phyloP scores from a whole-genome alignment of 208 protist species.

The Trypanosoma theileri region DNA sequence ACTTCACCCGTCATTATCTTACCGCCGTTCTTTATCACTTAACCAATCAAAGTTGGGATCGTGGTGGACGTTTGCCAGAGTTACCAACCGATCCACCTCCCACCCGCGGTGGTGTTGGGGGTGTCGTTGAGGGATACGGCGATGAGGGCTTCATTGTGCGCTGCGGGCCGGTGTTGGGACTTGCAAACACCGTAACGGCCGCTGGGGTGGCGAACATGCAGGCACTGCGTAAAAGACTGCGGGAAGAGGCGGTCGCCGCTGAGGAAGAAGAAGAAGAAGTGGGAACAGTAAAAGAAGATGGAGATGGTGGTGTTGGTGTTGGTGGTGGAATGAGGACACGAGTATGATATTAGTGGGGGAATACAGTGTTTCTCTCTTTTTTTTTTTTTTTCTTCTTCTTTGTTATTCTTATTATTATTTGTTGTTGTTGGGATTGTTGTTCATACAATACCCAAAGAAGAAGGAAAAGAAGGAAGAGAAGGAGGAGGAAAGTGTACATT shows the following conservation, averaged over 20 bases:
- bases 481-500: too few relatives aligned
- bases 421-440: background rate
- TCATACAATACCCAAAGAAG: too few relatives aligned
- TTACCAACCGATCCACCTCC: conserved; percentile 66
- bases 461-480: too few relatives aligned
- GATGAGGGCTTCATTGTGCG: conserved; percentile 73
- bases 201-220: conserved; percentile 54
- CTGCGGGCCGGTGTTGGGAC: conserved; percentile 50
- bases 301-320: background rate
- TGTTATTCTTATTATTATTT: background rate
- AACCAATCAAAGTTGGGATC: conserved; percentile 63
- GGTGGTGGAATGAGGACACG: background rate
- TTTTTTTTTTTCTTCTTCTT: conserved; percentile 7
- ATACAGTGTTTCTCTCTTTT: background rate
- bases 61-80: conserved; percentile 69
- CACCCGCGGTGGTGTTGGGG: conserved; percentile 21
- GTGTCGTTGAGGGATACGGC: conserved; percentile 61
- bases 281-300: background rate
- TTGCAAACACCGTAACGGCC: conserved; percentile 75
- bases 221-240: conserved; percentile 65
- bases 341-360: background rate
- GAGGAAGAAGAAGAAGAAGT: conserved; percentile 2
- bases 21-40: conserved; percentile 49
- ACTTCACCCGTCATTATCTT: conserved; percentile 46
- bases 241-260: conserved; percentile 25